Evolutionary conservation across 2,329 filamentous ascomycete species (phyloP).

Genomic region (Lachnellula occidentalis): DNA sequence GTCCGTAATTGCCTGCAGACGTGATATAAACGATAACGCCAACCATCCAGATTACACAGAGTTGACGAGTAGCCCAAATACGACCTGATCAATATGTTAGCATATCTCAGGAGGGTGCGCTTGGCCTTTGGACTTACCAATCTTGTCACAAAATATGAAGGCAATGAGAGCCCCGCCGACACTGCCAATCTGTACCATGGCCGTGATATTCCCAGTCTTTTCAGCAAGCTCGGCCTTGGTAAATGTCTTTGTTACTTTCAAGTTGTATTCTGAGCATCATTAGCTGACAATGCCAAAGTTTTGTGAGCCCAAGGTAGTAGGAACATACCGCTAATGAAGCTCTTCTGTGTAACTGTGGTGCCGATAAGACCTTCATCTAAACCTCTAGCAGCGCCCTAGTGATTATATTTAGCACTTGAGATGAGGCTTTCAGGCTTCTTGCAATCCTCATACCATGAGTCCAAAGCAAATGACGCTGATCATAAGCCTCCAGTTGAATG

Average conservation of each 20-base stretch:
- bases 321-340: slow-evolving; percentile 9
- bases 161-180: slow-evolving; percentile 32
- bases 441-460: slow-evolving; percentile 12
- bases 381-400: slow-evolving; percentile 21
- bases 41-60: slow-evolving; percentile 22
- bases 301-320: slow-evolving; percentile 6
- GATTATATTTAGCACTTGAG: background rate
- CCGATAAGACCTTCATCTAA: slow-evolving; percentile 25
- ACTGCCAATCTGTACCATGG: slow-evolving; percentile 37
- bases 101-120: slow-evolving; percentile 22
- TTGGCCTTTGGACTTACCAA: slow-evolving; percentile 5
- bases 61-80: slow-evolving; percentile 23
- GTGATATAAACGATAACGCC: slow-evolving; percentile 32
- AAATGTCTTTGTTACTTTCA: slow-evolving; percentile 10
- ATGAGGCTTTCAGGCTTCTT: background rate
- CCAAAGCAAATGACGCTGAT: slow-evolving; percentile 24
- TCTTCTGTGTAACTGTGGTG: slow-evolving; percentile 28
- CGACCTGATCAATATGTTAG: slow-evolving; percentile 21
- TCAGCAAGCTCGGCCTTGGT: slow-evolving; percentile 27
- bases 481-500: slow-evolving; percentile 31
- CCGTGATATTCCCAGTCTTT: slow-evolving; percentile 33
- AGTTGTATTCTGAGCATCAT: slow-evolving; percentile 16
- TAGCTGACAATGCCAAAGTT: slow-evolving; percentile 9
- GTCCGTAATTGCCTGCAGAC: slow-evolving; percentile 25
- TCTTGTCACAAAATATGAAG: slow-evolving; percentile 23